Evolutionary conservation across 352 stramenopile species (phyloP), one percentile per base, ranked within the genome.

Genomic region (Pythium aquatile): DNA sequence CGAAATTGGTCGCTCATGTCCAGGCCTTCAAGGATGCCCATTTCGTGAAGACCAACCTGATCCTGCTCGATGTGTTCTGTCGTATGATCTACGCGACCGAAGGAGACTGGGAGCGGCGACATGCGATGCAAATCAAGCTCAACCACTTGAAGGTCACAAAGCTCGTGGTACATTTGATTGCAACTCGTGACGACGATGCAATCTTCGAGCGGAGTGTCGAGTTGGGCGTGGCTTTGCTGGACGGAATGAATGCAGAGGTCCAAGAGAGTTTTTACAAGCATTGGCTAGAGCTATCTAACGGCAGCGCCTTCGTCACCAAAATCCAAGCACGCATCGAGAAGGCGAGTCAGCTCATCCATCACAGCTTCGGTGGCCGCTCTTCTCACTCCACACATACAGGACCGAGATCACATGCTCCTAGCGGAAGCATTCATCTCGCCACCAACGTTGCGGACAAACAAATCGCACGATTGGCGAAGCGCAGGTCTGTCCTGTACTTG

Each of bases 161-260:
- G 16, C 64, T 92, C n/a, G 78, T 92, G 10, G 78, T 92, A 0
- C 69, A 89, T 26, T 51, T 92, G 17, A 82, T 92, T 30, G 63
- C 79, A 20, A 76, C 61, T 2, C 63, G 79, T 17, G 79, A 88
- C 13, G 81, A 87, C 40, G 78, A 87, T 20, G 59, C 70, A 6
- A 52, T 92, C 11, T 87, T 90, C 68, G 65, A 74, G 16, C 82
- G 71, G 24, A 77, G 78, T 63, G 76, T 92, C 44, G 67, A 83
- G 39, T 73, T 92, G 26, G 83, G 83, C 10, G 79, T 92, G 13
- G 79, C 83, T 10, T 63, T 92, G 4, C 58, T 92, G 24, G 78
- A 90, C 62, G 83, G 81, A 4, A 90, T 92, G 81, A 92, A 92
- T 52, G 79, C 83, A 1, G 74, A 88, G 59, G 83, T 92, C 1